A percentile compares a stretch with the other conserved stretches of the same genome.
phyloP scores from a whole-genome alignment of 2,329 filamentous ascomycete genomes.

The Nemania sp. region DNA sequence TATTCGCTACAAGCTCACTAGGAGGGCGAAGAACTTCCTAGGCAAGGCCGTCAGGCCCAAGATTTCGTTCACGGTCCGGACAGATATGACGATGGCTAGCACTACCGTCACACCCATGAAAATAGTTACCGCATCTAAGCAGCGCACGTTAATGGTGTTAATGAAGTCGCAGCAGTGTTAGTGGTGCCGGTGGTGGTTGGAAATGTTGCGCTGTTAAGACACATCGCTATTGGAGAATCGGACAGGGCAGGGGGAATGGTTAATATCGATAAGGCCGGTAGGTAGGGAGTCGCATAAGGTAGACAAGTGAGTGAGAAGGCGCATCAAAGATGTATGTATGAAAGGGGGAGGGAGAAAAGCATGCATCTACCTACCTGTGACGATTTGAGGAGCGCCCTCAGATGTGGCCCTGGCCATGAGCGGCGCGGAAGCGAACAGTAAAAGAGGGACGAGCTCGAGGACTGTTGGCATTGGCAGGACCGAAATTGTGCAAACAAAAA shows the following conservation, averaged over 20 bases:
- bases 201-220: too few species aligned
- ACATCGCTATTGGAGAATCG: too few species aligned
- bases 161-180: neutral
- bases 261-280: too few species aligned
- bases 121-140: neutral
- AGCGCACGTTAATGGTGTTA: too few species aligned
- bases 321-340: neutral
- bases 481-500: too few species aligned
- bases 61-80: neutral
- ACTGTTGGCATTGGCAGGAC: neutral
- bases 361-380: neutral
- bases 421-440: neutral
- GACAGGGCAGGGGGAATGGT: too few species aligned
- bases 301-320: neutral
- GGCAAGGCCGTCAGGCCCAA: neutral
- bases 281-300: too few species aligned
- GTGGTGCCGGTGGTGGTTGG: too few species aligned
- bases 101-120: neutral
- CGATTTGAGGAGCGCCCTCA: neutral
- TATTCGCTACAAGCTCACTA: neutral
- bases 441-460: neutral
- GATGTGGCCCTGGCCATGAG: neutral
- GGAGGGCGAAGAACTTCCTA: neutral
- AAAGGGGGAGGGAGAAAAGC: neutral
- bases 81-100: neutral